A percentile compares a stretch with the other conserved stretches of the same genome.
phyloP scores from a whole-genome alignment of 2,329 filamentous ascomycete genomes.

The Colletotrichum agaves region DNA sequence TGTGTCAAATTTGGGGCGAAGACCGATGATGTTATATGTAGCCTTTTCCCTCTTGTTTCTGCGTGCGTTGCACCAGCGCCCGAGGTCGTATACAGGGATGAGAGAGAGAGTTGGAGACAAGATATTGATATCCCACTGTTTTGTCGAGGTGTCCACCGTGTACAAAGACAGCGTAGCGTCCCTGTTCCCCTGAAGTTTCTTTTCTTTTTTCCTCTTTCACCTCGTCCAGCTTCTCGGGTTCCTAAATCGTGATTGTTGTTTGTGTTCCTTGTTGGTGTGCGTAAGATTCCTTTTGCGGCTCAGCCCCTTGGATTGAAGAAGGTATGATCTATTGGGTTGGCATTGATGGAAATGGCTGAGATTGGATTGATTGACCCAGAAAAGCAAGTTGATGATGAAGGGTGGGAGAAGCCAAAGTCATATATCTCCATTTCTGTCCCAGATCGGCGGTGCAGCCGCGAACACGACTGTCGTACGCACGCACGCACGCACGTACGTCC shows the following conservation, averaged over 20 bases:
- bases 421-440: constrained; percentile 33
- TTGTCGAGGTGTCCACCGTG: too few species aligned
- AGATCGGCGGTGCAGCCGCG: constrained; percentile 11
- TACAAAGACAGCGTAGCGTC: too few species aligned
- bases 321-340: constrained; percentile 1
- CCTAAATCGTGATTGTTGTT: background rate
- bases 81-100: constrained; percentile 14
- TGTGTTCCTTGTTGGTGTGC: background rate
- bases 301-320: constrained; percentile 7
- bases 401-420: constrained; percentile 25
- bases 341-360: background rate
- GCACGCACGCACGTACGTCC: background rate
- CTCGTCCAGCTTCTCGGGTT: constrained; percentile 30
- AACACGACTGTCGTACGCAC: background rate
- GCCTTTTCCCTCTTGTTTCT: background rate
- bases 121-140: background rate
- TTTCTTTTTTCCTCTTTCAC: constrained; percentile 2
- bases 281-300: constrained; percentile 1
- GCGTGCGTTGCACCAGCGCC: too few species aligned
- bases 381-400: background rate
- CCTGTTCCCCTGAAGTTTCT: background rate
- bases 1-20: background rate
- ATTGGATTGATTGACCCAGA: background rate
- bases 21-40: constrained; percentile 1
- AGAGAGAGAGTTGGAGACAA: background rate